A percentile compares a stretch with the other conserved stretches of the same genome.
These are phyloP conservation scores for Venturia asperata DNA, from an alignment of 2,329 filamentous ascomycete genomes.

Conservation along the genomic window DNA sequence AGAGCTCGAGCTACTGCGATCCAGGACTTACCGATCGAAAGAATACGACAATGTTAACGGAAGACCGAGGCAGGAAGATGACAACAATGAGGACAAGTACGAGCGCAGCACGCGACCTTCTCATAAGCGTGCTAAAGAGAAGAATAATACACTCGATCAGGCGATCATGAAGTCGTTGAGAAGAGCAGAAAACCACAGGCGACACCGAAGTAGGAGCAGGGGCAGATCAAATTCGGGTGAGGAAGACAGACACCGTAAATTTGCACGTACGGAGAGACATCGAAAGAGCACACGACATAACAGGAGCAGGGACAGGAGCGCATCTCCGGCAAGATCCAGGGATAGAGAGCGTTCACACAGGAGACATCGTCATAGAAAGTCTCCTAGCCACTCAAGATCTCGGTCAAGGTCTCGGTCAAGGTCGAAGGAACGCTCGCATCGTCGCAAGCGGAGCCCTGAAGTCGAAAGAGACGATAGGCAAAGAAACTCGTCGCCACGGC, in stretches of 20 bases:
- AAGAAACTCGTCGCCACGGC: neutral
- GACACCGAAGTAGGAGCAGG: constrained; percentile 3
- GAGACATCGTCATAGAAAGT: constrained; percentile 19
- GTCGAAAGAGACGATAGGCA: neutral
- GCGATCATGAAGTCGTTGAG: neutral
- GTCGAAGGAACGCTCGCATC: neutral
- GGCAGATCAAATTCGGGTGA: constrained; percentile 17
- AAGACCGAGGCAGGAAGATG: neutral
- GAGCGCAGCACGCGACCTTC: constrained; percentile 8
- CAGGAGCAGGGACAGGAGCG: constrained; percentile 17
- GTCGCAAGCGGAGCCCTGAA: constrained; percentile 2
- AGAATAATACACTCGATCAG: constrained; percentile 3
- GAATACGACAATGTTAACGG: neutral
- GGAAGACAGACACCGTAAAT: constrained; percentile 19
- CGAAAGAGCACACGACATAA: constrained; percentile 22
- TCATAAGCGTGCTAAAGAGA: neutral
- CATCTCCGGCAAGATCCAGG: constrained; percentile 19
- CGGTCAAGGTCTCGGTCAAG: constrained; percentile 13
- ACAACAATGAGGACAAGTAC: neutral
- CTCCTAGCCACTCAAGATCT: constrained; percentile 18
- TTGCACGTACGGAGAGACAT: constrained; percentile 20
- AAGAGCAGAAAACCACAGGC: constrained; percentile 3
- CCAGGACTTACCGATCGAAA: neutral
- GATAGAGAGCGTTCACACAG: constrained; percentile 11
- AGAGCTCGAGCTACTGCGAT: neutral